Conservation (phyloP, 108 stramenopile species). For the Cyclotella distinguenda region DNA sequence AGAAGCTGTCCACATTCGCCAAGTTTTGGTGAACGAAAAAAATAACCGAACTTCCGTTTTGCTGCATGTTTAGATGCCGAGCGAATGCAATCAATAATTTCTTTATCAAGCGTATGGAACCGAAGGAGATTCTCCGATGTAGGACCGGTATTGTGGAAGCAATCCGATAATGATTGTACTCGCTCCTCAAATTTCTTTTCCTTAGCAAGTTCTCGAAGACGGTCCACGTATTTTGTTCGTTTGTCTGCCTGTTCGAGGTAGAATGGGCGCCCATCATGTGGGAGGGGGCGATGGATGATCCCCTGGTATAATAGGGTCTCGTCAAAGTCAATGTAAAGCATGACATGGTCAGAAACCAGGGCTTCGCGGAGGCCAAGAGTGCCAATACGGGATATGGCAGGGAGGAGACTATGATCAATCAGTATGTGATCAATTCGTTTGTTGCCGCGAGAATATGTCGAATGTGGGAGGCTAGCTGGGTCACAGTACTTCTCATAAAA, state of each 20-base stretch:
- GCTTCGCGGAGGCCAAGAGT: slow-evolving; percentile 6
- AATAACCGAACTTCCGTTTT: too few species aligned
- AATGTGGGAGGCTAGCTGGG: background rate
- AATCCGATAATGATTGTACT: background rate
- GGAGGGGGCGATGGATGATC: background rate
- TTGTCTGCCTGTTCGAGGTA: slow-evolving; percentile 9
- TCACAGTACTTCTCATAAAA: background rate
- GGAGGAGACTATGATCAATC: background rate
- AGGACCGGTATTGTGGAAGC: too few species aligned
- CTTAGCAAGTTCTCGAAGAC: background rate
- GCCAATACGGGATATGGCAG: background rate
- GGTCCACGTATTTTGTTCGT: background rate
- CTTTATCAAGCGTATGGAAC: too few species aligned
- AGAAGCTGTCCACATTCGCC: too few species aligned
- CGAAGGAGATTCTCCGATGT: too few species aligned
- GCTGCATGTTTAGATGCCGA: too few species aligned
- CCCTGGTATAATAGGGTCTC: background rate
- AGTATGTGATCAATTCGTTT: background rate
- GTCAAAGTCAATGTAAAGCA: slow-evolving; percentile 2
- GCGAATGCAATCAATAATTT: too few species aligned
- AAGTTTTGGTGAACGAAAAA: too few species aligned
- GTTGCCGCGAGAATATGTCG: background rate
- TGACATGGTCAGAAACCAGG: slow-evolving; percentile 2
- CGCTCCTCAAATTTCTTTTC: background rate
- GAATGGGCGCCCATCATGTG: background rate